Evolutionary conservation across 768 basidiomycete genomes (phyloP).

Genomic region (Hemileccinum impolitum): DNA sequence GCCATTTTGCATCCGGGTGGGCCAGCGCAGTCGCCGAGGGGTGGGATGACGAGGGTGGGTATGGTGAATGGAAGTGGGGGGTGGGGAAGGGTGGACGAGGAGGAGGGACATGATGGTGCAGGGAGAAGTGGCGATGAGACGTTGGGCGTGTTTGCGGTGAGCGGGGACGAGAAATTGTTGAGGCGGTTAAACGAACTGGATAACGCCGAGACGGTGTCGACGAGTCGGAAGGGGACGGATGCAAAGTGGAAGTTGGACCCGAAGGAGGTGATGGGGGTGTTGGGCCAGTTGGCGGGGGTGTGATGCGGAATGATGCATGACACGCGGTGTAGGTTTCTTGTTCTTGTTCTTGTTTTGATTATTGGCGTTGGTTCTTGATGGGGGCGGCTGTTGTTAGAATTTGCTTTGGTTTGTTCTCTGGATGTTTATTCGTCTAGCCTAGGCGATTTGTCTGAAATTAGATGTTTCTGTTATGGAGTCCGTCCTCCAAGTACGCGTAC

Average conservation of each 20-base stretch:
- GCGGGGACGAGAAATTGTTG: slow-evolving; percentile 76
- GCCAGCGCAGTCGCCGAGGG: slow-evolving; percentile 36
- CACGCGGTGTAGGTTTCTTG: no score
- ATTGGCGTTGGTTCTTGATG: no score
- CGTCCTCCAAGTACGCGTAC: no score
- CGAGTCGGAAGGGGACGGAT: slow-evolving; percentile 74
- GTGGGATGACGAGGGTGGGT: slow-evolving; percentile 35
- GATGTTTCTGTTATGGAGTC: no score
- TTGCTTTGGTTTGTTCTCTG: no score
- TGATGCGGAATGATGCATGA: no score
- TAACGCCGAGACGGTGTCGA: no score
- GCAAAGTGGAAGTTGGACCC: slow-evolving; percentile 62
- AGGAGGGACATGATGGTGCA: slow-evolving; percentile 19
- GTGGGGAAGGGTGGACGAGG: neutral
- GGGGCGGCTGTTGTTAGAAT: no score
- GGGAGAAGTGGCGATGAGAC: slow-evolving; percentile 39
- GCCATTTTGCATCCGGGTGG: slow-evolving; percentile 71
- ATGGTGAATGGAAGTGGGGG: slow-evolving; percentile 16
- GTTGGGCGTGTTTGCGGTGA: slow-evolving; percentile 62
- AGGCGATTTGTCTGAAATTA: no score
- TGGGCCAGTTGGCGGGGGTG: slow-evolving; percentile 20
- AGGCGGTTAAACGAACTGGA: slow-evolving; percentile 69
- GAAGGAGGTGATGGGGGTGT: slow-evolving; percentile 33
- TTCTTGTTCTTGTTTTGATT: no score
- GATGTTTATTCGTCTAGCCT: no score